Conservation (phyloP, 192 early-diverging fungal genomes). For the Entophlyctis helioformis region DNA sequence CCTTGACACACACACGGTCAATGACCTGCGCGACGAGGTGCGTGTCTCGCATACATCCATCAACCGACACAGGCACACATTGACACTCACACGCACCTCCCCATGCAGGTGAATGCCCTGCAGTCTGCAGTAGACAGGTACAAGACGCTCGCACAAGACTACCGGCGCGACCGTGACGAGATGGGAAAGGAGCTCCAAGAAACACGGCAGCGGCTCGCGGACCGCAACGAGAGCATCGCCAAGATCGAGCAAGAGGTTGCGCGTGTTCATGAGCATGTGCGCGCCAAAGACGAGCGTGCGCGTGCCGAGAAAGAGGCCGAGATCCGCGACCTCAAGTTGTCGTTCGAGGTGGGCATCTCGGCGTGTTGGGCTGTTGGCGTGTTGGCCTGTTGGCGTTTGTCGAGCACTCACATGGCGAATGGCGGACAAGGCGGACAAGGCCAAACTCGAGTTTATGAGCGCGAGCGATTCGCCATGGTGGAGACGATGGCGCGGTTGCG, state of each 20-base stretch:
- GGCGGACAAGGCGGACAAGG: too few relatives aligned
- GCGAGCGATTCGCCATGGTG: too few relatives aligned
- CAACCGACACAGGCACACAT: neutral
- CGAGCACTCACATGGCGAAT: too few relatives aligned
- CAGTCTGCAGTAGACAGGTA: conserved; percentile 21
- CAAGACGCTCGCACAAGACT: conserved; percentile 23
- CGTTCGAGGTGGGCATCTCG: too few relatives aligned
- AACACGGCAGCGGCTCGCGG: conserved; percentile 21
- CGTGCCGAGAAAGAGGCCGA: too few relatives aligned
- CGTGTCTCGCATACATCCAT: neutral
- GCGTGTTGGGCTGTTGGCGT: too few relatives aligned
- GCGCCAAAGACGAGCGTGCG: too few relatives aligned
- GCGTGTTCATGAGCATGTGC: too few relatives aligned
- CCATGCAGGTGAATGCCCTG: conserved; percentile 15
- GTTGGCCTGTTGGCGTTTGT: too few relatives aligned
- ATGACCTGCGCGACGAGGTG: conserved; percentile 17
- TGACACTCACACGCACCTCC: neutral
- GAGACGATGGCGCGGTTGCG: too few relatives aligned
- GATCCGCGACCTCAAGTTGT: too few relatives aligned
- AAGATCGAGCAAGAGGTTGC: conserved; percentile 39
- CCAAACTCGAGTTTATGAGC: too few relatives aligned
- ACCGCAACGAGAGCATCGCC: conserved; percentile 41
- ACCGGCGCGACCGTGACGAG: conserved; percentile 24
- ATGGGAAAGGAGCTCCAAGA: conserved; percentile 24
- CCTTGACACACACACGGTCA: conserved; percentile 1